These are phyloP conservation scores for Teunomyces kruisii DNA, from an alignment of 805 yeast genomes.

Conservation along the genomic window DNA sequence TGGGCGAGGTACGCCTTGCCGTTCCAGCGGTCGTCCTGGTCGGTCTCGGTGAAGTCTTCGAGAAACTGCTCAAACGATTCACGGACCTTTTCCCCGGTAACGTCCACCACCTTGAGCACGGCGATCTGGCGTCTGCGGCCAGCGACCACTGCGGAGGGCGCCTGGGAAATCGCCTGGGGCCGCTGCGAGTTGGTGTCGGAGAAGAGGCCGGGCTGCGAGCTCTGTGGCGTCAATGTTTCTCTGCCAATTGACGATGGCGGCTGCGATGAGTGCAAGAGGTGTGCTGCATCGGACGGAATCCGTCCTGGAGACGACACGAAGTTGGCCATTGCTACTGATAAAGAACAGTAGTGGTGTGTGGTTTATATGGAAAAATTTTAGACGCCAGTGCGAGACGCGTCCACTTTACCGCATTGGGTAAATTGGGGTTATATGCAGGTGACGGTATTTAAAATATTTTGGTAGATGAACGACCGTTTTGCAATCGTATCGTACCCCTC, in stretches of 20 bases:
- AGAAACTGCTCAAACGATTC: constrained; percentile 87
- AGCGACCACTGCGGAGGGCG: constrained; percentile 15
- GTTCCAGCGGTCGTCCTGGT: constrained; percentile 36
- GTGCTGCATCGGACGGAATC: constrained; percentile 45
- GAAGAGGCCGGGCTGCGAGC: constrained; percentile 23
- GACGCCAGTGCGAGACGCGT: neutral
- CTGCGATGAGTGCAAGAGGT: constrained; percentile 39
- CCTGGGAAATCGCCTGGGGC: constrained; percentile 10
- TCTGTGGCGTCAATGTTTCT: constrained; percentile 32
- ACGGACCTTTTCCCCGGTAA: constrained; percentile 90
- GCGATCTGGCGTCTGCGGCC: constrained; percentile 59
- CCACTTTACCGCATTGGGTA: constrained; percentile 1
- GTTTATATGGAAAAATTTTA: neutral
- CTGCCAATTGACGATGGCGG: constrained; percentile 44
- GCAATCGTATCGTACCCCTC: too few relatives aligned
- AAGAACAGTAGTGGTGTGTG: constrained; percentile 7
- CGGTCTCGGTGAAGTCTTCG: constrained; percentile 55
- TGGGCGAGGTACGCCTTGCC: constrained; percentile 74
- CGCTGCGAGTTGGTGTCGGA: constrained; percentile 24
- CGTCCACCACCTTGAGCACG: constrained; percentile 85
- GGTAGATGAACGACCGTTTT: too few relatives aligned
- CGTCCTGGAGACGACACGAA: constrained; percentile 46
- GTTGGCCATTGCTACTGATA: constrained; percentile 29
- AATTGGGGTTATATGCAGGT: neutral
- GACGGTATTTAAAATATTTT: too few relatives aligned